These are phyloP conservation scores for Xylariaceae sp. DNA, from an alignment of 2,329 filamentous ascomycete species.

Conservation along the genomic window DNA sequence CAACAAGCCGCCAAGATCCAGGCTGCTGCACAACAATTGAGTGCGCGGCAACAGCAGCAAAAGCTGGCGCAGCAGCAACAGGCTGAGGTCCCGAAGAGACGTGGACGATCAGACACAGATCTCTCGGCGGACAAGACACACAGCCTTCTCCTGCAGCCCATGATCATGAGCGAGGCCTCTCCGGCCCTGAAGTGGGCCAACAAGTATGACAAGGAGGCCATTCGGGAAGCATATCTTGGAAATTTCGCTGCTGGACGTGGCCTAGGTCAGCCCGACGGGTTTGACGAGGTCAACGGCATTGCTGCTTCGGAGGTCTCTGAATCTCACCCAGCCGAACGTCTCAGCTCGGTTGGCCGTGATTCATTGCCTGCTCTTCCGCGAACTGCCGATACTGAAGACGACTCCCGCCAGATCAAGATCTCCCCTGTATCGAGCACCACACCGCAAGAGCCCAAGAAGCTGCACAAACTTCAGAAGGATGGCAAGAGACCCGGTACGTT, in stretches of 20 bases:
- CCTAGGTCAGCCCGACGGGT: conserved; percentile 41
- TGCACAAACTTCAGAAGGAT: conserved; percentile 53
- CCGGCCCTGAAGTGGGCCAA: conserved; percentile 96
- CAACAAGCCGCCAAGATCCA: conserved; percentile 88
- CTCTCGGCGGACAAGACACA: conserved; percentile 68
- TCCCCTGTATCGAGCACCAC: conserved; percentile 36
- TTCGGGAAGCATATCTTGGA: conserved; percentile 79
- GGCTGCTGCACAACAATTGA: conserved; percentile 79
- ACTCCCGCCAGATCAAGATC: conserved; percentile 34
- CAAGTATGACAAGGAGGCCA: conserved; percentile 85
- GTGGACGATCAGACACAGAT: conserved; percentile 52
- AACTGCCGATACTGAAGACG: conserved; percentile 32
- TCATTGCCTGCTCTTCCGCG: conserved; percentile 39
- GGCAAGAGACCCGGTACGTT: conserved; percentile 41
- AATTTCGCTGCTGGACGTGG: conserved; percentile 69
- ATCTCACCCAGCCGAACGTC: conserved; percentile 35
- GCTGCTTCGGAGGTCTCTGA: conserved; percentile 36
- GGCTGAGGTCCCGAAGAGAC: conserved; percentile 42
- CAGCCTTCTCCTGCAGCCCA: conserved; percentile 80
- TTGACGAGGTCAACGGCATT: conserved; percentile 38
- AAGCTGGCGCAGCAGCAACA: conserved; percentile 41
- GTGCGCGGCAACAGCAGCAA: conserved; percentile 58
- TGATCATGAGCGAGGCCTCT: conserved; percentile 79
- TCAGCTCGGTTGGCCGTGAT: conserved; percentile 31
- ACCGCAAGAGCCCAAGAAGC: conserved; percentile 44